These are phyloP conservation scores for Monosporascus sp. DNA, from an alignment of 2,329 filamentous ascomycete genomes.

Conservation along the genomic window DNA sequence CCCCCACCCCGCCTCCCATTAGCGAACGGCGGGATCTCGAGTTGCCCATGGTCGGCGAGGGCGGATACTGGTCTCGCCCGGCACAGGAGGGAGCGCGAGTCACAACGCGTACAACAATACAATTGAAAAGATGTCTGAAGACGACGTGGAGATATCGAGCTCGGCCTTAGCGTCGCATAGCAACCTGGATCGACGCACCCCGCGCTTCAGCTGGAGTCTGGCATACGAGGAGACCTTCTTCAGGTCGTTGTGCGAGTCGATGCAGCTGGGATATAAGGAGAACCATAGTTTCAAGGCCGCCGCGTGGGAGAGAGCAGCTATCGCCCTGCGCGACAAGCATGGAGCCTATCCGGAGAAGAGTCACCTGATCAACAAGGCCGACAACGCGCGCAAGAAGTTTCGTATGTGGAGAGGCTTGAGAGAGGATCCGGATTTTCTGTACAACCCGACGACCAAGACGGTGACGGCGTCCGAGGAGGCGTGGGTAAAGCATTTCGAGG, in stretches of 20 bases:
- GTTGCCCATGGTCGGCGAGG: not conserved
- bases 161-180: slow-evolving; percentile 20
- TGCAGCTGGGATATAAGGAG: slow-evolving; percentile 49
- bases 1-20: too few relatives aligned
- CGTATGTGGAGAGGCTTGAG: slow-evolving; percentile 55
- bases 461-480: slow-evolving; percentile 53
- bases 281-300: slow-evolving; percentile 58
- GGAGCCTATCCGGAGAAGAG: slow-evolving; percentile 54
- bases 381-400: slow-evolving; percentile 59
- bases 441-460: slow-evolving; percentile 44
- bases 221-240: slow-evolving; percentile 58
- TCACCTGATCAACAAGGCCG: slow-evolving; percentile 59
- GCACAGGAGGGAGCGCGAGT: too few relatives aligned
- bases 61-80: too few relatives aligned
- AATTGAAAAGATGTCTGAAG: slow-evolving; percentile 23
- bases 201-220: slow-evolving; percentile 56
- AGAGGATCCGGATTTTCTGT: slow-evolving; percentile 52
- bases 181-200: slow-evolving; percentile 29
- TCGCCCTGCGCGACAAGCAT: slow-evolving; percentile 49
- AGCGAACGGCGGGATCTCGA: not conserved
- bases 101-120: too few relatives aligned
- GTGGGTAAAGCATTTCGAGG: slow-evolving; percentile 53
- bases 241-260: slow-evolving; percentile 54
- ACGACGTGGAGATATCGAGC: slow-evolving; percentile 20
- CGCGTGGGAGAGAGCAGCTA: slow-evolving; percentile 54